phyloP scores from a whole-genome alignment of 768 basidiomycete genomes.

The Cystobasidium tubakii region DNA sequence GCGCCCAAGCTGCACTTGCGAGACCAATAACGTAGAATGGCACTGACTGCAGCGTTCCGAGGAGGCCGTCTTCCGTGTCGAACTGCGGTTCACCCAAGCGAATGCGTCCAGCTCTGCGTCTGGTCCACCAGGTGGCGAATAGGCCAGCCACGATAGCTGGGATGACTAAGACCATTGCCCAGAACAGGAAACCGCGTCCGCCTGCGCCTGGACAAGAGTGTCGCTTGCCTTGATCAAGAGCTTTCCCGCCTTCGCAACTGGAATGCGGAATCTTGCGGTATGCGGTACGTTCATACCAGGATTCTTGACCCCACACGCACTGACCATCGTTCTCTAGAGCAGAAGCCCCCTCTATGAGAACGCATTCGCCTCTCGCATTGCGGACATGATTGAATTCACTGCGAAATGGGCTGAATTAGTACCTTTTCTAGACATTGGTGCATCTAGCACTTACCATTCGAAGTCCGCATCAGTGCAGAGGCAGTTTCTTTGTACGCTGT shows the following conservation, averaged over 20 bases:
- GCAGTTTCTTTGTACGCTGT: constrained; percentile 64
- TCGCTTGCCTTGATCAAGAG: constrained; percentile 66
- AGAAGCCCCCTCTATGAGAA: constrained; percentile 64
- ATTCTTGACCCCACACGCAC: constrained; percentile 60
- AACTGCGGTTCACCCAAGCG: constrained; percentile 43
- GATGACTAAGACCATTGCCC: constrained; percentile 68
- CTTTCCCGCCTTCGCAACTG: constrained; percentile 69
- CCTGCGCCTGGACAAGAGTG: constrained; percentile 74
- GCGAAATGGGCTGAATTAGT: constrained; percentile 1
- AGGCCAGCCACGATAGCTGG: constrained; percentile 72
- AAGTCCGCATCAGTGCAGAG: constrained; percentile 70
- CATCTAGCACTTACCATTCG: constrained; percentile 72
- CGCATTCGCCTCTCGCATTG: constrained; percentile 65
- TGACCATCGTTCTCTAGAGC: constrained; percentile 59
- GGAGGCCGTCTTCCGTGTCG: constrained; percentile 53
- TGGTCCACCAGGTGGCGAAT: constrained; percentile 72
- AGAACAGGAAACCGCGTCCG: constrained; percentile 71
- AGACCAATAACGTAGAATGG: constrained; percentile 80
- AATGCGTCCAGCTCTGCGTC: constrained; percentile 54
- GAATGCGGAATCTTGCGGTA: constrained; percentile 89
- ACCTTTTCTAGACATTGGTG: neutral
- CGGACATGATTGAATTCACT: constrained; percentile 91
- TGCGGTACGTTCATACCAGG: constrained; percentile 88
- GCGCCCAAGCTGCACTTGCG: constrained; percentile 32
- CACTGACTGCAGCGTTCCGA: constrained; percentile 75